phyloP scores from a whole-genome alignment of 176 grass and related monocot genomes.

The Zizania latifolia region DNA sequence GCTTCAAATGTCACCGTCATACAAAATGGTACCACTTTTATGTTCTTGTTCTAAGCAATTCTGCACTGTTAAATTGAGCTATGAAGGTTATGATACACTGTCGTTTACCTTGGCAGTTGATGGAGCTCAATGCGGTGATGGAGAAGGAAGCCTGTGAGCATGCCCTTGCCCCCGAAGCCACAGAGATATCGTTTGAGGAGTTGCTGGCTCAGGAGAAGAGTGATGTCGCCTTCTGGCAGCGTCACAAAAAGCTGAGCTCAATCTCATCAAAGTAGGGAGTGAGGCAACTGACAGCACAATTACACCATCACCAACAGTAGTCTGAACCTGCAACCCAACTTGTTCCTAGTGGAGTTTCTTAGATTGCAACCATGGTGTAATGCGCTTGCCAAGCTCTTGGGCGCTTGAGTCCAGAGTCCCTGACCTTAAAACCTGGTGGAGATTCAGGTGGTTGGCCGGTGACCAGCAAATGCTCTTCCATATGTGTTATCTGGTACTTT shows the following conservation, averaged over 20 bases:
- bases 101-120: slow-evolving; percentile 45
- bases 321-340: background rate
- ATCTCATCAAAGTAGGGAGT: slow-evolving; percentile 31
- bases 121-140: slow-evolving; percentile 36
- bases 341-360: background rate
- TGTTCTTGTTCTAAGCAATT: slow-evolving; percentile 3
- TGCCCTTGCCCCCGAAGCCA: slow-evolving; percentile 21
- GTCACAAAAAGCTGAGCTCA: slow-evolving; percentile 52
- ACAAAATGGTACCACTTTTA: slow-evolving; percentile 56
- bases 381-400: background rate
- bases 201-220: slow-evolving; percentile 87
- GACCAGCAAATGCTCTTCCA: background rate
- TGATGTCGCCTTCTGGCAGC: slow-evolving; percentile 83
- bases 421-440: background rate
- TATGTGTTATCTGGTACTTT: background rate
- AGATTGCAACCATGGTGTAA: background rate
- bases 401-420: background rate
- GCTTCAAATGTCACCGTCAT: slow-evolving; percentile 56
- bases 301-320: background rate
- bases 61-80: background rate
- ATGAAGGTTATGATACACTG: background rate
- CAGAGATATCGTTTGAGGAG: slow-evolving; percentile 86
- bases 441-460: background rate
- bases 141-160: slow-evolving; percentile 26
- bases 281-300: background rate